phyloP scores from a whole-genome alignment of 2,329 filamentous ascomycete species.

The Teratosphaeriaceae sp. region DNA sequence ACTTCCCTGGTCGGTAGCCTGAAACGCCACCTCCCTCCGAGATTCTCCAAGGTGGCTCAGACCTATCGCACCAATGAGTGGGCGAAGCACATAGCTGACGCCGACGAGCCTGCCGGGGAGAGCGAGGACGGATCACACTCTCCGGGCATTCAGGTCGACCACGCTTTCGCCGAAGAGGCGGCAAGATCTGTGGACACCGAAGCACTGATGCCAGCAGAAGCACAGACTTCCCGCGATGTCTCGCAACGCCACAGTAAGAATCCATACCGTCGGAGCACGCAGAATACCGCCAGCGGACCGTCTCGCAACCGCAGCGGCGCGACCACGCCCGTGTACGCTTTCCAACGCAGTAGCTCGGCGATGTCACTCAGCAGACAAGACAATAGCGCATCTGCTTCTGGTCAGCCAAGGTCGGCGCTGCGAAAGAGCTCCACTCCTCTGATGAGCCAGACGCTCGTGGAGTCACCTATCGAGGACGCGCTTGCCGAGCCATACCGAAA shows the following conservation, averaged over 20 bases:
- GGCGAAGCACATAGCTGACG: conserved; percentile 87
- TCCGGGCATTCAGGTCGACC: conserved; percentile 36
- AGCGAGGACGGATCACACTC: conserved; percentile 27
- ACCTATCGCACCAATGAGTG: conserved; percentile 92
- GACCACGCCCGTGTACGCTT: conserved; percentile 15
- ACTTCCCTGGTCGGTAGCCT: conserved; percentile 27
- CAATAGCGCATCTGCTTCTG: conserved; percentile 5
- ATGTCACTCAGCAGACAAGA: conserved; percentile 7
- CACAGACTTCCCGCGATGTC: conserved; percentile 43
- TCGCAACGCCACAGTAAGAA: conserved; percentile 10
- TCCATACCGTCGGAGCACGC: conserved; percentile 10
- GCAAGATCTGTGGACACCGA: conserved; percentile 13
- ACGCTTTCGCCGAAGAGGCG: conserved; percentile 10
- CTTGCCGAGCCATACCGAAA: conserved; percentile 10
- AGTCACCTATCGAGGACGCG: conserved; percentile 30
- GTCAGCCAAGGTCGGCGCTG: conserved; percentile 9
- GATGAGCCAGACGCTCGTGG: conserved; percentile 27
- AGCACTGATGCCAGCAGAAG: conserved; percentile 26
- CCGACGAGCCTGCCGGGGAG: conserved; percentile 35
- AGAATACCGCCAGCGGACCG: background rate
- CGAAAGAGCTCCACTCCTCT: conserved; percentile 29
- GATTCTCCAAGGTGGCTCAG: conserved; percentile 67
- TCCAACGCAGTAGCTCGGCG: conserved; percentile 6
- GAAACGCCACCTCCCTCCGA: conserved; percentile 59
- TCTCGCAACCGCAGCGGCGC: conserved; percentile 5